Conservation (phyloP, 495 filamentous ascomycete genomes). For the Jackrogersella minutella region DNA sequence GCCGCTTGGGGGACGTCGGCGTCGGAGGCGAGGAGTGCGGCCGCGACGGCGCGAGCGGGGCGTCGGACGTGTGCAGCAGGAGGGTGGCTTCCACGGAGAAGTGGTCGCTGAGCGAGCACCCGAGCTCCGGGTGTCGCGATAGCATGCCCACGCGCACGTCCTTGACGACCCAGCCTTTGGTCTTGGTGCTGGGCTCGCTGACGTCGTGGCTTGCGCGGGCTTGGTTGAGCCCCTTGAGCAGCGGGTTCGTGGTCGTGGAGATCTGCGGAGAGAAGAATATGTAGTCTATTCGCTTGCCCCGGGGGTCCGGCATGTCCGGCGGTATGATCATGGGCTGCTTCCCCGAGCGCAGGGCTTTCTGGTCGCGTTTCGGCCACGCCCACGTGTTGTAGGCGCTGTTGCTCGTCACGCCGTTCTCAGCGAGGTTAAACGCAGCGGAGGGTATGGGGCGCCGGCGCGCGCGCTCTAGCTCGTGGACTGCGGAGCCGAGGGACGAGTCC, state of each 20-base stretch:
- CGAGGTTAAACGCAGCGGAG: constrained; percentile 76
- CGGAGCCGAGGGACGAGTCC: constrained; percentile 76
- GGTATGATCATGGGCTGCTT: constrained; percentile 59
- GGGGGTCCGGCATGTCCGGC: constrained; percentile 68
- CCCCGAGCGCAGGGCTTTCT: constrained; percentile 62
- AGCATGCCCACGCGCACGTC: constrained; percentile 79
- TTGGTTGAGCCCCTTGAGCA: constrained; percentile 9
- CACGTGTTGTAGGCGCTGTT: constrained; percentile 90
- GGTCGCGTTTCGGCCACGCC: constrained; percentile 77
- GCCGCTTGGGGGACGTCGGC: constrained; percentile 28
- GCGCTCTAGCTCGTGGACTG: constrained; percentile 69
- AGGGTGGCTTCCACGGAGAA: constrained; percentile 83
- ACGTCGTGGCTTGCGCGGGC: constrained; percentile 27
- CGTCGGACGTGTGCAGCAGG: constrained; percentile 46
- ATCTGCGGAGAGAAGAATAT: constrained; percentile 68
- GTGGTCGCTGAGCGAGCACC: constrained; percentile 90
- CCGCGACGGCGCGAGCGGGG: constrained; percentile 4
- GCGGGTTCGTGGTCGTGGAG: constrained; percentile 33
- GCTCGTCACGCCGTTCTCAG: constrained; percentile 85
- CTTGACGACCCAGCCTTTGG: constrained; percentile 70
- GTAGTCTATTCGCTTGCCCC: constrained; percentile 91
- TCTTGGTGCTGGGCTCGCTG: constrained; percentile 34
- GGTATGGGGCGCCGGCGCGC: constrained; percentile 64
- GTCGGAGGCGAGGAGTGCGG: constrained; percentile 11
- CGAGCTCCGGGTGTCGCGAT: constrained; percentile 78